These are phyloP conservation scores for Pichia ethanolica DNA, from an alignment of 805 yeast species.

Conservation along the genomic window DNA sequence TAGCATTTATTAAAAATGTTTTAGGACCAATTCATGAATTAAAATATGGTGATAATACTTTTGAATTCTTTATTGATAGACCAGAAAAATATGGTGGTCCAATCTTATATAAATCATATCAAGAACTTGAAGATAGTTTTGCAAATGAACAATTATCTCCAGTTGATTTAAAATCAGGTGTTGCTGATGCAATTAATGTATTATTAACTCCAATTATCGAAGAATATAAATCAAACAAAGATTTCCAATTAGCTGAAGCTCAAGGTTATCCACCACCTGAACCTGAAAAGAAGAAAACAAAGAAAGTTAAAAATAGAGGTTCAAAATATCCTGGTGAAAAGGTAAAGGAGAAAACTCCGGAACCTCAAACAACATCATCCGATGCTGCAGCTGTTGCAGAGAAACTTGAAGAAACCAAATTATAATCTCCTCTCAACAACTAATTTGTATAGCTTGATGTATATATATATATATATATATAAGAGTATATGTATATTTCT, in stretches of 20 bases:
- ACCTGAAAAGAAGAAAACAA: slow-evolving; percentile 52
- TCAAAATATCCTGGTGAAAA: slow-evolving; percentile 75
- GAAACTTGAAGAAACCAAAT: slow-evolving; percentile 32
- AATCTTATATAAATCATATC: slow-evolving; percentile 60
- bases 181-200: slow-evolving; percentile 73
- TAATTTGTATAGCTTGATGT: neutral
- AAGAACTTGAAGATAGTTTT: slow-evolving; percentile 63
- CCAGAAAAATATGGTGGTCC: slow-evolving; percentile 98
- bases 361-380: neutral
- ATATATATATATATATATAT: neutral
- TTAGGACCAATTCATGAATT: slow-evolving; percentile 80
- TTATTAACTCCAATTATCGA: slow-evolving; percentile 80
- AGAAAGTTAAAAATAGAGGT: slow-evolving; percentile 82
- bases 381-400: slow-evolving; percentile 26
- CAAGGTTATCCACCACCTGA: slow-evolving; percentile 81
- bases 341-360: slow-evolving; percentile 23
- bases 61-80: slow-evolving; percentile 70
- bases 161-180: slow-evolving; percentile 90
- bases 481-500: neutral
- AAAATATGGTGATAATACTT: slow-evolving; percentile 48
- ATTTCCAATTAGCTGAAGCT: slow-evolving; percentile 64
- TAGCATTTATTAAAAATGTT: slow-evolving; percentile 80
- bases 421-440: slow-evolving; percentile 16
- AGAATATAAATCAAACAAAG: slow-evolving; percentile 52
- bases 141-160: slow-evolving; percentile 74